Conservation (phyloP, 202 grass and related monocot genomes). For the Cymbopogon flexuosus region DNA sequence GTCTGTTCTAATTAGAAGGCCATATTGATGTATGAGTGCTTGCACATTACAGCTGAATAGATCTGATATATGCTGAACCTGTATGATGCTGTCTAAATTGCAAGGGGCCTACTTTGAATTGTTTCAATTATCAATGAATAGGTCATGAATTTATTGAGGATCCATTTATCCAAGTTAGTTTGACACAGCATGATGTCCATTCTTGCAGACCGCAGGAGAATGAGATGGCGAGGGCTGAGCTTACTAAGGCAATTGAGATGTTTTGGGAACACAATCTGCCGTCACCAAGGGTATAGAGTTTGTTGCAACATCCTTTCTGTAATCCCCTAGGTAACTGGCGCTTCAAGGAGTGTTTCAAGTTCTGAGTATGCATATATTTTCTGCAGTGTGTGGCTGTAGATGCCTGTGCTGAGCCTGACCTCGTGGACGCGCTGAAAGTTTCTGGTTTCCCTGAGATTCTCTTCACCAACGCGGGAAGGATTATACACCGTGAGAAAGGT, state of each 20-base stretch:
- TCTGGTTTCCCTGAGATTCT: conserved; percentile 76
- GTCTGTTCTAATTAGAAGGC: background rate
- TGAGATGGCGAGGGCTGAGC: conserved; percentile 66
- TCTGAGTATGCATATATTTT: background rate
- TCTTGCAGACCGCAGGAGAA: conserved; percentile 59
- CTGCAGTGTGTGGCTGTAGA: conserved; percentile 81
- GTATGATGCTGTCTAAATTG: background rate
- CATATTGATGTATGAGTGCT: background rate
- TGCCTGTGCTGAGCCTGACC: conserved; percentile 61
- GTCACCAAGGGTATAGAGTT: conserved; percentile 65
- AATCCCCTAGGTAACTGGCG: too few relatives aligned
- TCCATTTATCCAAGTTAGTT: background rate
- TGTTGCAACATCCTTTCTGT: background rate
- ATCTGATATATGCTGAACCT: background rate
- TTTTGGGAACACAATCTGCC: conserved; percentile 77
- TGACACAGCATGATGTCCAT: background rate
- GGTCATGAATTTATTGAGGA: background rate
- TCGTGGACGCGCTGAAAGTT: conserved; percentile 59
- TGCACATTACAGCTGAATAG: background rate
- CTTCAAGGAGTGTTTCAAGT: background rate
- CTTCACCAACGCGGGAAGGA: conserved; percentile 84
- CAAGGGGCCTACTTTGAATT: background rate
- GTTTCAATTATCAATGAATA: background rate
- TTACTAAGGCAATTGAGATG: conserved; percentile 72
- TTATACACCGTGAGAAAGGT: conserved; percentile 88